Evolutionary conservation across 2,329 filamentous ascomycete genomes (phyloP), one percentile per base, ranked within the genome.

Genomic region (Aspergillus quadrilineatus): DNA sequence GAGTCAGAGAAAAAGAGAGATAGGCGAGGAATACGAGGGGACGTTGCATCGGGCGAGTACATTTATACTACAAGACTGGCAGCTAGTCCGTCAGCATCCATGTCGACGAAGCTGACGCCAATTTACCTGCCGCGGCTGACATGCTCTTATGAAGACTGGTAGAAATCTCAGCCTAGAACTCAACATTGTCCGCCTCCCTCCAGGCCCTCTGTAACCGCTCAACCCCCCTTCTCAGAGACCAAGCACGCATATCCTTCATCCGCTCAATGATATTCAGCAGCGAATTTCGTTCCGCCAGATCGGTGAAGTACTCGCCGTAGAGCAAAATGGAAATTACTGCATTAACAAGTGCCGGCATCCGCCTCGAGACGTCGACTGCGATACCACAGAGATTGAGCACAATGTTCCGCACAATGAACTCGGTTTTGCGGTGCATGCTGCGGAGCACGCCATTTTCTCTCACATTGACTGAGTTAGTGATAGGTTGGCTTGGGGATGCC

Each of bases 171-270:
- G 37, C 5, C 7, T 48, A 48, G 4, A 48, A 15, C 29, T 49
- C 47, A 22, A 36, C 32, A 5, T 77, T 83, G 70, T 83, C 30
- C 5, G 7, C 30, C 30, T 34, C 30, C 30, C 30, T 34, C 30
- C 30, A 34, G 7, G 30, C 30, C 30, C 30, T 34, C 82, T 56
- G 76, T 84, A 59, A 75, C 82, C 47, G 77, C 77, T 63, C 64
- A 64, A 30, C 50, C 41, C 10, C 30, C 43, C 83, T 83, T 50
- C 76, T 85, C 57, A 78, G 81, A 29, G 78, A 79, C 50, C 77
- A 67, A 3, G 63, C 61, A 47, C 60, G 56, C 12, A 67, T 44
- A 6, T 58, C 59, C 28, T 54, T 60, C 6, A 60, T 63, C 8
- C 22, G 46, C 22, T 60, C 47, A 14, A 67, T 64, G 14, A 67